phyloP scores from a whole-genome alignment of 2,329 filamentous ascomycete species.

The Calonectria ilicicola region DNA sequence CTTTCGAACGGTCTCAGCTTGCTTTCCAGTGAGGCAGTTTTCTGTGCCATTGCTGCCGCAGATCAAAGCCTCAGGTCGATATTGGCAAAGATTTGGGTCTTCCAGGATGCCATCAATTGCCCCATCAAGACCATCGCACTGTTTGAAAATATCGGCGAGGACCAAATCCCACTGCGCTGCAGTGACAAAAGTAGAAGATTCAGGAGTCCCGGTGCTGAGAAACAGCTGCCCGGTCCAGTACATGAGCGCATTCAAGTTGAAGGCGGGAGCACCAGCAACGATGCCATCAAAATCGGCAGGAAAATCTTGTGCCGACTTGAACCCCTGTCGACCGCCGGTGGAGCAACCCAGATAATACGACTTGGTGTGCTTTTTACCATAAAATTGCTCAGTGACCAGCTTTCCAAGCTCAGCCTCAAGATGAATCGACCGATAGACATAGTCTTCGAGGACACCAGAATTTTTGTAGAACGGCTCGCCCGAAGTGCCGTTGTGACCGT shows the following conservation, averaged over 20 bases:
- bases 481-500: slow-evolving; percentile 58
- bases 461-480: slow-evolving; percentile 47
- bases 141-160: slow-evolving; percentile 55
- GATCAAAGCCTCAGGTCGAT: slow-evolving; percentile 50
- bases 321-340: slow-evolving; percentile 69
- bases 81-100: slow-evolving; percentile 57
- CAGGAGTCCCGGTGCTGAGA: slow-evolving; percentile 17
- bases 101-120: slow-evolving; percentile 62
- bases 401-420: slow-evolving; percentile 26
- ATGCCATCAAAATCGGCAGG: slow-evolving; percentile 68
- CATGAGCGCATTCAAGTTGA: slow-evolving; percentile 56
- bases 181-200: slow-evolving; percentile 35
- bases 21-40: background rate
- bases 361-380: slow-evolving; percentile 51
- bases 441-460: slow-evolving; percentile 51
- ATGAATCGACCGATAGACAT: slow-evolving; percentile 42
- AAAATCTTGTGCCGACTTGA: slow-evolving; percentile 64
- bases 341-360: slow-evolving; percentile 71
- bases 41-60: background rate
- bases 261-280: slow-evolving; percentile 59
- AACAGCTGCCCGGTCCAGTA: slow-evolving; percentile 13
- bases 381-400: slow-evolving; percentile 47
- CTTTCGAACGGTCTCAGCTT: slow-evolving; percentile 17
- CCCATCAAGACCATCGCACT: slow-evolving; percentile 65
- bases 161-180: slow-evolving; percentile 54